These are phyloP conservation scores for Achaetomiella virescens DNA, from an alignment of 495 filamentous ascomycete genomes.

Conservation along the genomic window DNA sequence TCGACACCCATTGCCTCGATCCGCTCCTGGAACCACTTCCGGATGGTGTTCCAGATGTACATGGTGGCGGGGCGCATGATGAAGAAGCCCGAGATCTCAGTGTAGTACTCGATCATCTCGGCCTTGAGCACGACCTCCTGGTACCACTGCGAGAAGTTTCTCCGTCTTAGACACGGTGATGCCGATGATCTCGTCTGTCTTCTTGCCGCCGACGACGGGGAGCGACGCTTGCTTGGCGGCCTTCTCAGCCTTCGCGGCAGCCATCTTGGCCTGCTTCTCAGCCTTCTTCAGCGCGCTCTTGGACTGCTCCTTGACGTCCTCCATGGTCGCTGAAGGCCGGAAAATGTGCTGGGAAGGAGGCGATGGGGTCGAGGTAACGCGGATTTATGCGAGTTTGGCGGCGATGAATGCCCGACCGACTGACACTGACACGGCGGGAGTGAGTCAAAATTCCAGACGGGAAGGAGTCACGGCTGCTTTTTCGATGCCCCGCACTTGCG, in stretches of 20 bases:
- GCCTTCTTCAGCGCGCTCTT: conserved; percentile 72
- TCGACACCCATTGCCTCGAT: conserved; percentile 88
- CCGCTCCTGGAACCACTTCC: conserved; percentile 76
- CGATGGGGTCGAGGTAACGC: not conserved
- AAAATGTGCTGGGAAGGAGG: not conserved
- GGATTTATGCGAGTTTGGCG: not conserved
- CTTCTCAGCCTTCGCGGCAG: conserved; percentile 62
- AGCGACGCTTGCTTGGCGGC: conserved; percentile 49
- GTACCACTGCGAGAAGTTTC: conserved; percentile 93
- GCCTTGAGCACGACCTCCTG: conserved; percentile 92
- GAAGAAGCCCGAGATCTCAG: conserved; percentile 88
- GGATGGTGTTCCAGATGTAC: conserved; percentile 89
- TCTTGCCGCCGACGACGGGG: conserved; percentile 45
- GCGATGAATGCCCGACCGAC: not conserved
- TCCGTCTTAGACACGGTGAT: conserved; percentile 76
- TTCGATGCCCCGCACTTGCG: conserved; percentile 24
- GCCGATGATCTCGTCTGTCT: conserved; percentile 64
- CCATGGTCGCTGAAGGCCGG: conserved; percentile 29
- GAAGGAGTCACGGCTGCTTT: conserved; percentile 8
- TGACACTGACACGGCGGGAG: conserved; percentile 1
- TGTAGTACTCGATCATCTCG: conserved; percentile 71
- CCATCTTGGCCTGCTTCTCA: conserved; percentile 58
- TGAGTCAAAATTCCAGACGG: conserved; percentile 8
- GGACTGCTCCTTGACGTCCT: conserved; percentile 45
- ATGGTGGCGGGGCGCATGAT: conserved; percentile 83